Percentiles rank a stretch among this genome's conserved stretches.
These are phyloP conservation scores for Asterionellopsis glacialis DNA, from an alignment of 108 stramenopile species.

Conservation along the genomic window DNA sequence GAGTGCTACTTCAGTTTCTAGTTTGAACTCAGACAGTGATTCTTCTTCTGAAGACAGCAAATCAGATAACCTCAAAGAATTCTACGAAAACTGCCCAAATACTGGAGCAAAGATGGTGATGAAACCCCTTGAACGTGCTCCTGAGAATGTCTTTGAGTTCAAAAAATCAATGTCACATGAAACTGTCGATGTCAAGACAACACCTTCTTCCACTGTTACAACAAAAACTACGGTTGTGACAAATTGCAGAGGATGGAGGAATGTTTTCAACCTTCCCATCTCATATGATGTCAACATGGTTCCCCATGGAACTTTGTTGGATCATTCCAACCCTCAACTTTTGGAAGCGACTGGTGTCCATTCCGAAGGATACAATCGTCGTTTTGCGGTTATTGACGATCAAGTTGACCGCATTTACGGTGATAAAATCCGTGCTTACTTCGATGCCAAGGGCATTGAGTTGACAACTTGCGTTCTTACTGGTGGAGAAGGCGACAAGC, in stretches of 20 bases:
- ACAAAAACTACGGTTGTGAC: slow-evolving; percentile 79
- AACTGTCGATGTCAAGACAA: slow-evolving; percentile 54
- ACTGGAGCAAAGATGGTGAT: slow-evolving; percentile 59
- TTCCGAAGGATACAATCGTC: slow-evolving; percentile 73
- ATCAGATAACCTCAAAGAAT: slow-evolving; percentile 13
- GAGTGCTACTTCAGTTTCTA: slow-evolving; percentile 22
- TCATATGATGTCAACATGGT: slow-evolving; percentile 88
- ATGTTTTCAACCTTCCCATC: slow-evolving; percentile 82
- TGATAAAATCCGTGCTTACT: slow-evolving; percentile 61
- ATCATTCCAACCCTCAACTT: slow-evolving; percentile 63
- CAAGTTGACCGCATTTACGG: slow-evolving; percentile 69
- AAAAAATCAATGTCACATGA: slow-evolving; percentile 59
- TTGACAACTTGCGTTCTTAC: slow-evolving; percentile 48
- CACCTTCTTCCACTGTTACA: slow-evolving; percentile 53
- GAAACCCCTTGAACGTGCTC: slow-evolving; percentile 77
- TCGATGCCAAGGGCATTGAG: slow-evolving; percentile 48
- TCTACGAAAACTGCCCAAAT: slow-evolving; percentile 55
- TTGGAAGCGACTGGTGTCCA: slow-evolving; percentile 76
- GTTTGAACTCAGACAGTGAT: slow-evolving; percentile 36
- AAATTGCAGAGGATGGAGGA: slow-evolving; percentile 76
- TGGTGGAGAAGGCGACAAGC: slow-evolving; percentile 83
- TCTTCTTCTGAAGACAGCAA: slow-evolving; percentile 7
- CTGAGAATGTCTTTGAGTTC: slow-evolving; percentile 78
- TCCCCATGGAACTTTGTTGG: slow-evolving; percentile 71
- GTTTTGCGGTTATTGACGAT: slow-evolving; percentile 82